phyloP scores from a whole-genome alignment of 2,329 filamentous ascomycete genomes.

The Trichoderma sp. region DNA sequence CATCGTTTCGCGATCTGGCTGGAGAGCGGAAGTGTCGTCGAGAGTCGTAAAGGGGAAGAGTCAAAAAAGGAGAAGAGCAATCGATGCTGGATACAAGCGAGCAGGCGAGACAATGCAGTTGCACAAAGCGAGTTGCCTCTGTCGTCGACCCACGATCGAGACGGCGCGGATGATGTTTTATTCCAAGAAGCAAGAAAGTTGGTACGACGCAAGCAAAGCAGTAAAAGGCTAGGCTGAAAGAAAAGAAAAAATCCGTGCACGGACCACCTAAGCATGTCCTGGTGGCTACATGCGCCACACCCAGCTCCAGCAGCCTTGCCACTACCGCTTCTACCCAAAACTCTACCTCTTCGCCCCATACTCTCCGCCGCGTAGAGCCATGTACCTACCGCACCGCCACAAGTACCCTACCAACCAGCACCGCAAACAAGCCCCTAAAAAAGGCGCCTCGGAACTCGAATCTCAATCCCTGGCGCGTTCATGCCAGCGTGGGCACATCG shows the following conservation, averaged over 20 bases:
- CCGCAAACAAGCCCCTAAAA: neutral
- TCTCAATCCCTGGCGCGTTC: constrained; percentile 7
- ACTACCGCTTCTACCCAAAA: neutral
- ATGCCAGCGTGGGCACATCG: constrained; percentile 24
- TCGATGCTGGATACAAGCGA: neutral
- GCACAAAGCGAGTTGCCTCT: neutral
- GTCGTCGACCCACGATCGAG: neutral
- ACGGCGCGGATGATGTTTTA: constrained; percentile 5
- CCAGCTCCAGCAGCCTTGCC: neutral
- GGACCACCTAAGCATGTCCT: constrained; percentile 15
- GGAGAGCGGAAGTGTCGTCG: neutral
- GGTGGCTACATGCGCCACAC: constrained; percentile 11
- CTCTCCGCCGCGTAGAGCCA: neutral
- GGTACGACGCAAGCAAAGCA: neutral
- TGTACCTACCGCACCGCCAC: neutral
- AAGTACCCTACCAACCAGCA: neutral
- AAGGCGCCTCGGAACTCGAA: neutral
- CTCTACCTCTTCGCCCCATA: neutral
- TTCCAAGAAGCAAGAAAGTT: neutral
- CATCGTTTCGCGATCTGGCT: constrained; percentile 35
- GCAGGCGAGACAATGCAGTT: neutral
- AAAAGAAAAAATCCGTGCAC: constrained; percentile 33
- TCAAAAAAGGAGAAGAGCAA: neutral
- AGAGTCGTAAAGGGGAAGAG: neutral
- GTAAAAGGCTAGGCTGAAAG: constrained; percentile 14